Evolutionary conservation across 768 basidiomycete genomes (phyloP).

Genomic region (Phanerochaete sordida): DNA sequence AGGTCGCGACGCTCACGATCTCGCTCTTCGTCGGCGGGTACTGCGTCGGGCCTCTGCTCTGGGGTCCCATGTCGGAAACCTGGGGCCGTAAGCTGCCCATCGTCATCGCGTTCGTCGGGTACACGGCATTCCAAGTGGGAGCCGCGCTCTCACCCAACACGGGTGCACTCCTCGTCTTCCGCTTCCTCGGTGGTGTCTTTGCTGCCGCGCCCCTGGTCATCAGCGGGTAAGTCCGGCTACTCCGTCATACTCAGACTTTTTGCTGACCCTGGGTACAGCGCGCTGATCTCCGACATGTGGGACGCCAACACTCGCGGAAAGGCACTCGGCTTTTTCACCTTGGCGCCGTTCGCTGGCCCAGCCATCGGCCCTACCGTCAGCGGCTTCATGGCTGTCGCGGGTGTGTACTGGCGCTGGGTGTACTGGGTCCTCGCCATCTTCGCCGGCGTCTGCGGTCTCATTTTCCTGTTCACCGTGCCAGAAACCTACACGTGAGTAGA

Average conservation of each 20-base stretch:
- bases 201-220: constrained; percentile 69
- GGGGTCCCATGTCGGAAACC: constrained; percentile 53
- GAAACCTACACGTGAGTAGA: constrained; percentile 61
- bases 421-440: constrained; percentile 67
- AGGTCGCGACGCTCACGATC: constrained; percentile 51
- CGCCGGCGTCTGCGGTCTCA: constrained; percentile 45
- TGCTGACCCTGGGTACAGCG: constrained; percentile 14
- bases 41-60: constrained; percentile 57
- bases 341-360: constrained; percentile 59
- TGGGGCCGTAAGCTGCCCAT: constrained; percentile 21
- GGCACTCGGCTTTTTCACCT: constrained; percentile 53
- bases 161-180: constrained; percentile 59
- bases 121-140: constrained; percentile 62
- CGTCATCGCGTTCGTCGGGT: constrained; percentile 43
- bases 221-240: constrained; percentile 44
- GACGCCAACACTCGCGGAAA: constrained; percentile 57
- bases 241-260: constrained; percentile 29
- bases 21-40: constrained; percentile 70
- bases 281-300: constrained; percentile 42
- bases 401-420: constrained; percentile 59
- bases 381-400: constrained; percentile 34
- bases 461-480: constrained; percentile 55
- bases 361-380: constrained; percentile 32
- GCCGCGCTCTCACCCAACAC: constrained; percentile 61
- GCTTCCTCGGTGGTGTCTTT: constrained; percentile 69